A percentile compares a stretch with the other conserved stretches of the same genome.
Conservation (phyloP, 2,329 filamentous ascomycete genomes). For the Grosmannia serpens region DNA sequence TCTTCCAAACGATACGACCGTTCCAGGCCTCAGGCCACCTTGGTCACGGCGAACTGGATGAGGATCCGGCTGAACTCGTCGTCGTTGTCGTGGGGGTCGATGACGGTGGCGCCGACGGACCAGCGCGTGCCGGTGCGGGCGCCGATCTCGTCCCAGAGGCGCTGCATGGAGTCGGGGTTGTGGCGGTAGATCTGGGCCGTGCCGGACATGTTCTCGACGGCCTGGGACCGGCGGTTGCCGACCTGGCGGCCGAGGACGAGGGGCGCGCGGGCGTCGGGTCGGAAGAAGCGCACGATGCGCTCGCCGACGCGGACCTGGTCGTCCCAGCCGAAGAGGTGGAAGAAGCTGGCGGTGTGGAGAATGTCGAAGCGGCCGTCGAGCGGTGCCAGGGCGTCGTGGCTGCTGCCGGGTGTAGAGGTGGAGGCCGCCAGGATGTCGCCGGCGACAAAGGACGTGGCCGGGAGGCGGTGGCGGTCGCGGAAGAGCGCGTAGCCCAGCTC, state of each 20-base stretch:
- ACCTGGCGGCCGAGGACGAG: conserved; percentile 19
- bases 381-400: conserved; percentile 6
- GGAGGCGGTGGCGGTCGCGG: conserved; percentile 15
- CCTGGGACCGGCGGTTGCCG: conserved; percentile 14
- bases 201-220: conserved; percentile 1
- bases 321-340: conserved; percentile 20
- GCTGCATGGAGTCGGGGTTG: conserved; percentile 27
- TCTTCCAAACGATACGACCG: too few species aligned
- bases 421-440: conserved; percentile 18
- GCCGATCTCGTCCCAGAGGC: conserved; percentile 26
- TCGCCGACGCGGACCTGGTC: conserved; percentile 16
- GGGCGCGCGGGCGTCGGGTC: conserved; percentile 4
- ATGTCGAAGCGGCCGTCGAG: conserved; percentile 18
- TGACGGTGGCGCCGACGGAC: not conserved
- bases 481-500: conserved; percentile 23
- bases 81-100: not conserved
- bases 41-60: not conserved
- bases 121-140: conserved; percentile 13
- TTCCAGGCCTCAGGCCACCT: not conserved
- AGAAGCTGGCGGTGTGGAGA: conserved; percentile 19
- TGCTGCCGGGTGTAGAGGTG: not conserved
- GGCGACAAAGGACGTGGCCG: conserved; percentile 10
- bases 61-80: not conserved
- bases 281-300: conserved; percentile 17
- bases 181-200: conserved; percentile 24